phyloP scores from a whole-genome alignment of 805 yeast species.

The Metschnikowia picachoensis region DNA sequence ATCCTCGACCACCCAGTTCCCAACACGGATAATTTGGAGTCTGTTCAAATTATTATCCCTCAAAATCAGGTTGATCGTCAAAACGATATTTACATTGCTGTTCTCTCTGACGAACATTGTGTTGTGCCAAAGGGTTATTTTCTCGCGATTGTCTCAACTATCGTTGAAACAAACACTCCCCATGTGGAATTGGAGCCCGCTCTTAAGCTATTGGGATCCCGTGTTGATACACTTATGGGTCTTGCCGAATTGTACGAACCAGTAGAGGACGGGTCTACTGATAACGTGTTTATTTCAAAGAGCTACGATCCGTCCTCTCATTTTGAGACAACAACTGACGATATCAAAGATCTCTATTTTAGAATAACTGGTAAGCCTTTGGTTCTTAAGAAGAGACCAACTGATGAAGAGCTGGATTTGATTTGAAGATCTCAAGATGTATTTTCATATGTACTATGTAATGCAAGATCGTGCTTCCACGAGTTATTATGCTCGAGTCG shows the following conservation, averaged over 20 bases:
- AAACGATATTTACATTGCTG: slow-evolving; percentile 92
- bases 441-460: too few relatives aligned
- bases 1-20: slow-evolving; percentile 87
- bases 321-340: slow-evolving; percentile 94
- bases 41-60: slow-evolving; percentile 91
- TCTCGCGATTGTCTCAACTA: slow-evolving; percentile 90
- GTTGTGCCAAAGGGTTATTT: slow-evolving; percentile 87
- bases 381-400: slow-evolving; percentile 72
- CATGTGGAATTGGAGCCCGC: slow-evolving; percentile 93
- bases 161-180: slow-evolving; percentile 89
- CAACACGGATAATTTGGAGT: slow-evolving; percentile 75
- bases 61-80: slow-evolving; percentile 92
- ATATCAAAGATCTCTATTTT: slow-evolving; percentile 88
- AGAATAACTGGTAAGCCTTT: slow-evolving; percentile 91
- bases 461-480: too few relatives aligned
- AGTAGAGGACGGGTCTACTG: slow-evolving; percentile 71
- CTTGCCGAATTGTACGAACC: slow-evolving; percentile 91
- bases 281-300: slow-evolving; percentile 76
- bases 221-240: slow-evolving; percentile 86
- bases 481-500: too few relatives aligned
- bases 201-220: slow-evolving; percentile 79
- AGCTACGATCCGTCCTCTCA: slow-evolving; percentile 94
- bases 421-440: neutral
- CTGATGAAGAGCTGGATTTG: slow-evolving; percentile 35
- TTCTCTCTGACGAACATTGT: slow-evolving; percentile 82